A percentile compares a stretch with the other conserved stretches of the same genome.
Evolutionary conservation across 2,329 filamentous ascomycete genomes (phyloP).

Genomic region (Fusarium buharicum): DNA sequence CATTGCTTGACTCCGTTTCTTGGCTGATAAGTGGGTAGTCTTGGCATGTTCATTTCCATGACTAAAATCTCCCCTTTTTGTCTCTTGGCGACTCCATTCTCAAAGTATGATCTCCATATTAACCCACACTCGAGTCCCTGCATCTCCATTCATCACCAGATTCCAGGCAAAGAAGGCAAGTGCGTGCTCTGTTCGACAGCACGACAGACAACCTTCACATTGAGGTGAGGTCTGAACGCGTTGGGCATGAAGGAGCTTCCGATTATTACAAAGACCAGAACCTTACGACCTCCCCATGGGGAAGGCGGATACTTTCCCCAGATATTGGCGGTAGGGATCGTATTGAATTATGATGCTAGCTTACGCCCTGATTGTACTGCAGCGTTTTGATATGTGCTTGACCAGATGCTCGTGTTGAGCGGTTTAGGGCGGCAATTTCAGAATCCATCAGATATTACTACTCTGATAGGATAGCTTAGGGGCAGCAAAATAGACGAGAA

Average conservation of each 20-base stretch:
- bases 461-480: neutral
- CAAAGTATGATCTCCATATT: constrained; percentile 19
- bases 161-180: neutral
- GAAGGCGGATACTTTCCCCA: constrained; percentile 26
- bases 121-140: constrained; percentile 28
- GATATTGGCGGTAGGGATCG: neutral
- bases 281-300: constrained; percentile 15
- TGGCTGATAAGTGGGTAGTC: constrained; percentile 14
- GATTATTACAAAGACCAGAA: constrained; percentile 25
- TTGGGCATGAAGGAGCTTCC: constrained; percentile 3
- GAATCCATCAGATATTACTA: neutral
- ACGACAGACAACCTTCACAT: neutral
- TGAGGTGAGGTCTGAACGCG: neutral
- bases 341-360: neutral
- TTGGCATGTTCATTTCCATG: constrained; percentile 26
- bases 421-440: neutral
- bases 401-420: neutral
- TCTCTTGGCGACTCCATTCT: constrained; percentile 23
- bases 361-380: neutral
- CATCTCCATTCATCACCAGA: constrained; percentile 28
- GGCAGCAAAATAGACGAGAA: neutral
- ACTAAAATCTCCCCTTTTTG: constrained; percentile 29
- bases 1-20: constrained; percentile 5
- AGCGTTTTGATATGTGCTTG: neutral
- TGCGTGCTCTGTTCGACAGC: neutral